phyloP scores from a whole-genome alignment of 331 rosid species.

The Quercus tomentella region DNA sequence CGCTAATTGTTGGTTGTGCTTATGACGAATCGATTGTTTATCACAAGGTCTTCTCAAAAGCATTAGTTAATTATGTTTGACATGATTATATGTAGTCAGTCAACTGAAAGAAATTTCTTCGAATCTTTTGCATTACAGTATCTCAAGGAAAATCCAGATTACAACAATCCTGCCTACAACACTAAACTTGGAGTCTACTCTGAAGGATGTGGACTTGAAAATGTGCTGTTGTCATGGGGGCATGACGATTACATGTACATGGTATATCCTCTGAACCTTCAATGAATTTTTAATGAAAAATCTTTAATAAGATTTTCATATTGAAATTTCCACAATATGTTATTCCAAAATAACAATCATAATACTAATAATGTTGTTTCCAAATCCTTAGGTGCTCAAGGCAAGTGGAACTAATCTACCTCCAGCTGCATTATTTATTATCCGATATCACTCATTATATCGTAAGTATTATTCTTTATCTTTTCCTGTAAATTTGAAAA shows the following conservation, averaged over 20 bases:
- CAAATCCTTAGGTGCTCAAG: conserved; percentile 43
- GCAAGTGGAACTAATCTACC: conserved; percentile 49
- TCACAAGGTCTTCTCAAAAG: conserved; percentile 3
- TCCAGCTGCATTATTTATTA: conserved; percentile 37
- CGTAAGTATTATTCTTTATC: conserved; percentile 18
- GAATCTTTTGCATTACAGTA: not conserved
- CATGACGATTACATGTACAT: conserved; percentile 38
- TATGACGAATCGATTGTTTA: conserved; percentile 24
- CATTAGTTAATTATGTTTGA: not conserved
- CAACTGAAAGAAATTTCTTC: not conserved
- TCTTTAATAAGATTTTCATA: not conserved
- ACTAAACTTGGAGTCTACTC: conserved; percentile 22
- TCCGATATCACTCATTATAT: conserved; percentile 52
- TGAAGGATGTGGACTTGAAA: conserved; percentile 30
- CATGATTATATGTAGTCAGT: not conserved
- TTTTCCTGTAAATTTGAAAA: no score
- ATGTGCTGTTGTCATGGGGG: conserved; percentile 31
- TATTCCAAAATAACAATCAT: no score
- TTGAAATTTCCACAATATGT: not conserved
- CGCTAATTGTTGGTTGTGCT: conserved; percentile 27
- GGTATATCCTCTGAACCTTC: not conserved
- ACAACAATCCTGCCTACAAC: not conserved
- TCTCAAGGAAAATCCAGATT: conserved; percentile 29
- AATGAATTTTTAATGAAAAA: not conserved
- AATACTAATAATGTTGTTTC: not conserved